Percentiles rank a stretch among this genome's conserved stretches.
These are phyloP conservation scores for Scopulariopsis brevicaulis DNA, from an alignment of 2,329 filamentous ascomycete genomes.

Conservation along the genomic window DNA sequence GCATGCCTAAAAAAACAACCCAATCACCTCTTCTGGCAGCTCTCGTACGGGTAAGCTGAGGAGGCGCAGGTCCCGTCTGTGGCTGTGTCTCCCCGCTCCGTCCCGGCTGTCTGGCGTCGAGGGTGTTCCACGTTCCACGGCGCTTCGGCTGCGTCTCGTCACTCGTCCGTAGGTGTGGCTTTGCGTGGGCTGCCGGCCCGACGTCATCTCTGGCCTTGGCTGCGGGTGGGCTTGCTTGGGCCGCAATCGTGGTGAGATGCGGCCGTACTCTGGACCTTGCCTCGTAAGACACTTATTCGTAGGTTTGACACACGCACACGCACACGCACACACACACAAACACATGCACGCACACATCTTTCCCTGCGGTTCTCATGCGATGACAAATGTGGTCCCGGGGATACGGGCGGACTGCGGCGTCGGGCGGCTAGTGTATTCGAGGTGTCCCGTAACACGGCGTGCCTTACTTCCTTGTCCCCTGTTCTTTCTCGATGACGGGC, in stretches of 20 bases:
- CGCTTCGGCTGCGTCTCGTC: not conserved
- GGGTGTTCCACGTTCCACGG: not conserved
- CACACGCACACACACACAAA: too few relatives aligned
- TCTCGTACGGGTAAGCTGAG: not conserved
- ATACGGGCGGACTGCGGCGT: not conserved
- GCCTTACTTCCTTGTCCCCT: not conserved
- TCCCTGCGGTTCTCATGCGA: not conserved
- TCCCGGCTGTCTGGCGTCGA: not conserved
- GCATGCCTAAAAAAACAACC: not conserved
- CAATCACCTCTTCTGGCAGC: not conserved
- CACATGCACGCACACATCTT: too few relatives aligned
- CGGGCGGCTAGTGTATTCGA: not conserved
- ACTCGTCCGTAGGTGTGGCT: not conserved
- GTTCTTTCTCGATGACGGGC: not conserved
- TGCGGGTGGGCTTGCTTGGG: not conserved
- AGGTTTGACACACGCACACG: too few relatives aligned
- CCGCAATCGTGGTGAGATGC: not conserved
- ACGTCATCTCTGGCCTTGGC: not conserved
- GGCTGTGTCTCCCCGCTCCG: not conserved
- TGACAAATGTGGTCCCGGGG: not conserved
- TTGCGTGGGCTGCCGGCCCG: not conserved
- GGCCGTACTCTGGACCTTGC: not conserved
- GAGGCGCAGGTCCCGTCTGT: not conserved
- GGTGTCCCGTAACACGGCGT: not conserved
- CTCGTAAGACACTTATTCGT: too few relatives aligned